Evolutionary conservation across 2,329 filamentous ascomycete species (phyloP).

Genomic region (Alternaria consortialis): DNA sequence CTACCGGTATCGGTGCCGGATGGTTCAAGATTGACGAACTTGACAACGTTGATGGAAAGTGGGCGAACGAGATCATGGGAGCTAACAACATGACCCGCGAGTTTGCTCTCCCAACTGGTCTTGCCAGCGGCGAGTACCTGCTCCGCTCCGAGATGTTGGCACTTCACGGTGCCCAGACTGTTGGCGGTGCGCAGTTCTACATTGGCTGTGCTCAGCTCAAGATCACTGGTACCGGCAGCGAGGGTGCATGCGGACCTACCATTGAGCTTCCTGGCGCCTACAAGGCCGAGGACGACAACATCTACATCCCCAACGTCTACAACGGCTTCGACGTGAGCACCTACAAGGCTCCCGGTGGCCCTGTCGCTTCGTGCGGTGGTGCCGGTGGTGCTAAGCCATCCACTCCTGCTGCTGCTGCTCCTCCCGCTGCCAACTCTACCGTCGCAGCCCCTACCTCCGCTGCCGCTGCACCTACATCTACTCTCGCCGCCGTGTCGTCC

Average conservation of each 20-base stretch:
- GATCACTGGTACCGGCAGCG: conserved; percentile 51
- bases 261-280: conserved; percentile 55
- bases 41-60: conserved; percentile 39
- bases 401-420: conserved; percentile 14
- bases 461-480: conserved; percentile 11
- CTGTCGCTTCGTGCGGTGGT: conserved; percentile 38
- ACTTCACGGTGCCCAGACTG: conserved; percentile 52
- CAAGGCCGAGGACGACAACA: conserved; percentile 41
- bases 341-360: conserved; percentile 44
- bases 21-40: conserved; percentile 53
- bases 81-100: conserved; percentile 49
- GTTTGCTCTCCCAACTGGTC: conserved; percentile 52
- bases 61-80: conserved; percentile 50
- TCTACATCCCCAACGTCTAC: conserved; percentile 51
- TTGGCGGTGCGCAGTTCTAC: conserved; percentile 57
- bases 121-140: conserved; percentile 52
- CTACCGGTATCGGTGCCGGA: conserved; percentile 41
- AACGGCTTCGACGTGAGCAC: conserved; percentile 42
- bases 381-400: conserved; percentile 26
- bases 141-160: conserved; percentile 59
- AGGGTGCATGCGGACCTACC: conserved; percentile 49
- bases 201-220: conserved; percentile 53
- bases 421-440: conserved; percentile 23
- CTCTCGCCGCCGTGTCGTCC: conserved; percentile 4
- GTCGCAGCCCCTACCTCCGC: conserved; percentile 14